Conservation (phyloP, 345 rosid species). For the Salix viminalis region DNA sequence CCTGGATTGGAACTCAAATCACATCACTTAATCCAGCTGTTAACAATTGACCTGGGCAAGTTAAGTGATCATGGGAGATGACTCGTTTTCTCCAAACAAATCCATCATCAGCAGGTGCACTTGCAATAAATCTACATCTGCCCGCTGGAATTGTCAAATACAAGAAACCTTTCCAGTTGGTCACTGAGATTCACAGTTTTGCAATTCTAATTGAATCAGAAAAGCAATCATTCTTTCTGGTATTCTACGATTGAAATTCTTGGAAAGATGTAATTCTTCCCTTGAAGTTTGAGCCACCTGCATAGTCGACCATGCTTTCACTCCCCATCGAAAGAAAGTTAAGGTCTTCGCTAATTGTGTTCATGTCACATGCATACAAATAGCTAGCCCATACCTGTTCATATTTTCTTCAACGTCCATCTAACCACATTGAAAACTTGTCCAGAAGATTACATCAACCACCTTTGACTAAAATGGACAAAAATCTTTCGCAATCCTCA, state of each 20-base stretch:
- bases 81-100: not conserved
- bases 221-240: not conserved
- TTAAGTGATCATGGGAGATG: not conserved
- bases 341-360: not conserved
- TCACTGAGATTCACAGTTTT: not conserved
- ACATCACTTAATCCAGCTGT: not conserved
- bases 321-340: not conserved
- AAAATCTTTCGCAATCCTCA: not conserved
- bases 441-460: conserved; percentile 6
- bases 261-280: not conserved
- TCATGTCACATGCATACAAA: not conserved
- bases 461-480: conserved; percentile 14
- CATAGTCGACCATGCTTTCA: not conserved
- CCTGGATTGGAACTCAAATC: not conserved
- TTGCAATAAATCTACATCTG: not conserved
- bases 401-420: conserved; percentile 6
- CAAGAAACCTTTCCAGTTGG: not conserved
- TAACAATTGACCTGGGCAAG: not conserved
- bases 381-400: not conserved
- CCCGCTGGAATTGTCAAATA: not conserved
- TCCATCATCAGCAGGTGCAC: not conserved
- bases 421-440: conserved; percentile 12
- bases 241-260: not conserved
- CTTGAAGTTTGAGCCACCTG: not conserved
- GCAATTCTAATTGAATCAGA: not conserved